These are phyloP conservation scores for Yamadazyma dendronema DNA, from an alignment of 1,139 yeast genomes.

Conservation along the genomic window DNA sequence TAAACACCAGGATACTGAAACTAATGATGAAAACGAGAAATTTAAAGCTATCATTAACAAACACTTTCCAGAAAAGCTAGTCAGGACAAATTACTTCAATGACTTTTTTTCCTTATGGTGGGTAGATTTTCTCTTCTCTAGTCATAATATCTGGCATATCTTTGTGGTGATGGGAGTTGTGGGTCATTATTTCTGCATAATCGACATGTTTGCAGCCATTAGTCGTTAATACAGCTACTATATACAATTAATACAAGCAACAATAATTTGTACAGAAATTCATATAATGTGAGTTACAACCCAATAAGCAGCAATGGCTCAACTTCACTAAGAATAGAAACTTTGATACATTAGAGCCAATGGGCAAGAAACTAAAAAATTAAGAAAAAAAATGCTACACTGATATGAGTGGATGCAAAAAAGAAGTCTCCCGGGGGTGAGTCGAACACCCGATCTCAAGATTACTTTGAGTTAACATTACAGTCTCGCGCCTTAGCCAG, in stretches of 20 bases:
- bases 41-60: constrained; percentile 39
- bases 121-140: constrained; percentile 71
- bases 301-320: too few species aligned
- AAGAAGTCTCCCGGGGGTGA: constrained; percentile 72
- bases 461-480: constrained; percentile 52
- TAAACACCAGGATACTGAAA: constrained; percentile 9
- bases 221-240: constrained; percentile 9
- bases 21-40: constrained; percentile 21
- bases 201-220: constrained; percentile 56
- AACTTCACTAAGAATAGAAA: too few species aligned
- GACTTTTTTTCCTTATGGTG: constrained; percentile 75
- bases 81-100: constrained; percentile 37
- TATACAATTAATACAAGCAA: too few species aligned
- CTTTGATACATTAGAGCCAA: too few species aligned
- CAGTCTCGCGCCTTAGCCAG: constrained; percentile 84
- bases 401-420: neutral
- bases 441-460: constrained; percentile 86
- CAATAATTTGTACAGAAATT: too few species aligned
- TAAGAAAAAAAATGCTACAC: too few species aligned
- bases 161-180: constrained; percentile 84
- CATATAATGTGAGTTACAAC: too few species aligned
- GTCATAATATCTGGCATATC: constrained; percentile 93
- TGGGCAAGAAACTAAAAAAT: too few species aligned
- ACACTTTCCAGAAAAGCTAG: constrained; percentile 57
- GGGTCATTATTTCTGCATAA: constrained; percentile 78